phyloP scores from a whole-genome alignment of 1,139 yeast genomes.

The Kluyveromyces sp. region DNA sequence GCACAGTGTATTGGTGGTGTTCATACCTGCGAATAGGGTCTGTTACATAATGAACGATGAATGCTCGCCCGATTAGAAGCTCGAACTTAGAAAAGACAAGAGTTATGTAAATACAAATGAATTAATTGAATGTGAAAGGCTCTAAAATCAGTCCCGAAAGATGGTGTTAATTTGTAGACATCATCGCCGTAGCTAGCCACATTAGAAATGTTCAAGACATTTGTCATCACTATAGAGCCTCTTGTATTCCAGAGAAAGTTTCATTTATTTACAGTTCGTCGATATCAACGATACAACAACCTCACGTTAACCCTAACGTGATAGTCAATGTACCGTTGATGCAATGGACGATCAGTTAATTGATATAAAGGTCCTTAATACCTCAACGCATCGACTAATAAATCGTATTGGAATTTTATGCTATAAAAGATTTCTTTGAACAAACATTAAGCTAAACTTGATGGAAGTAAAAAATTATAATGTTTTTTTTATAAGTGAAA shows the following conservation, averaged over 20 bases:
- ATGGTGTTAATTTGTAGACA: slow-evolving; percentile 33
- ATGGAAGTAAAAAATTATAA: no score
- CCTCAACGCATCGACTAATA: no score
- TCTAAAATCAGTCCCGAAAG: slow-evolving; percentile 33
- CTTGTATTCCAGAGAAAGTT: background rate
- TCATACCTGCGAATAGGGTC: no score
- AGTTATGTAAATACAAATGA: background rate
- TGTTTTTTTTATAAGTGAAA: no score
- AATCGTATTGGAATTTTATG: no score
- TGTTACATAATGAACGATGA: no score
- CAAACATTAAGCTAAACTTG: no score
- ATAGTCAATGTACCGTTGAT: background rate
- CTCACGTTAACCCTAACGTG: background rate
- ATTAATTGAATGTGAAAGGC: background rate
- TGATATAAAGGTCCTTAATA: no score
- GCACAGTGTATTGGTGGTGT: no score
- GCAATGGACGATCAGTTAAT: no score
- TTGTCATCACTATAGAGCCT: slow-evolving; percentile 27
- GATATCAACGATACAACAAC: background rate
- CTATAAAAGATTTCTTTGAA: no score
- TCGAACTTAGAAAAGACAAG: background rate
- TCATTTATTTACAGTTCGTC: background rate
- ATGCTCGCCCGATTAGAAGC: background rate
- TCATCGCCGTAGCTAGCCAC: slow-evolving; percentile 33
- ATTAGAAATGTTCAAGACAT: slow-evolving; percentile 25